Base-by-base conservation (phyloP, 306 rosid genomes). In the Vigna angularis region DNA sequence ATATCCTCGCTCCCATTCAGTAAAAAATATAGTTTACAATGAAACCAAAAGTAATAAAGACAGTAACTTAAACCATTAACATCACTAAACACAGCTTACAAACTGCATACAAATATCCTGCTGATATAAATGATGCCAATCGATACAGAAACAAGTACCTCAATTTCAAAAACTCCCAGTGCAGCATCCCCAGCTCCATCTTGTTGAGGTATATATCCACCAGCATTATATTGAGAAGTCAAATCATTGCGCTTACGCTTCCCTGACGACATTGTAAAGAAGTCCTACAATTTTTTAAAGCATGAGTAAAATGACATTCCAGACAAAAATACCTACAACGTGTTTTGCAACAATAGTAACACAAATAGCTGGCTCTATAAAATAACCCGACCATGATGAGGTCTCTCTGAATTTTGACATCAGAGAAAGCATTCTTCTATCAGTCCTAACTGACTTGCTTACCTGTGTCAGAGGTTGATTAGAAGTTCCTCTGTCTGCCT, bases 231-330 rank as follows among this genome's bases (percentile, higher is more conserved):
- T 66, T 88, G 94, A 42, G 98, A 76, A 74, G 96, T 68, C 73
- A 93, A 59, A 76, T 91, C 99, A 58, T 93, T 96, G 82, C 98
- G 99, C 79, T 96, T 96, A 49, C 99, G 87, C 90, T 96, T 96
- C 68, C 96, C 99, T 14, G 91, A 32, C 16, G 88, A 14, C 79
- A 76, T 53, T 56, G 76, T 83, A 85, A 96, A 86, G 79, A 96
- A 93, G 81, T 96, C 99, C 99, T 96, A 87, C 75, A 51, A 57
- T 80, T 70, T 68, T 72, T 76, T 59, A 75, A 42, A 70, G 65
- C 18, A 83, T 72, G 67, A 73, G 57, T 73, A 63, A 72, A 20
- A 68, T 75, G 15, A 51, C 69, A 62, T 79, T 84, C 81, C 20
- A 66, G 52, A 75, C 42, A 71, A 76, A 42, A 77, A 47, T 17